Evolutionary conservation across 768 basidiomycete species (phyloP).

Genomic region (Pleurotus sapidus): DNA sequence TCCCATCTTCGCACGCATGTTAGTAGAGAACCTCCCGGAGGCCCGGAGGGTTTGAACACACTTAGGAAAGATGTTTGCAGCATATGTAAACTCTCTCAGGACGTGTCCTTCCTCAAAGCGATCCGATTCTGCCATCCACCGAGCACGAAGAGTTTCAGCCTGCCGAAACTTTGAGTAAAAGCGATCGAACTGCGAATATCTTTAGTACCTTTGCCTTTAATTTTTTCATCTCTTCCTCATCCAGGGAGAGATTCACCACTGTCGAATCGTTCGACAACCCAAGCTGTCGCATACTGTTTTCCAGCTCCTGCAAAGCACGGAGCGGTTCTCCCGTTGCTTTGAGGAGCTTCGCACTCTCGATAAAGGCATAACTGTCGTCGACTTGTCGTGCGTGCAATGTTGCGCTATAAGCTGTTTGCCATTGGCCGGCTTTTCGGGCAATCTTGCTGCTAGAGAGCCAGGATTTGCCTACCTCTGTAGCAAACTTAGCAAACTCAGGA

Average conservation of each 20-base stretch:
- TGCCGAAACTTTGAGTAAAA: constrained; percentile 21
- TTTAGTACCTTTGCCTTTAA: constrained; percentile 68
- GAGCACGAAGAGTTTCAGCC: constrained; percentile 79
- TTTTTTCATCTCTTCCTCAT: constrained; percentile 44
- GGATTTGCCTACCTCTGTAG: constrained; percentile 72
- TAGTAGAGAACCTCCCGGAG: background rate
- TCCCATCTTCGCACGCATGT: constrained; percentile 57
- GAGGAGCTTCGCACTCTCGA: constrained; percentile 87
- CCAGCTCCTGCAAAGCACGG: constrained; percentile 84
- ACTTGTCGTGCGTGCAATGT: constrained; percentile 84
- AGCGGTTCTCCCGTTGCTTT: constrained; percentile 77
- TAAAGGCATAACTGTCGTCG: constrained; percentile 71
- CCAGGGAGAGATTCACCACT: constrained; percentile 57
- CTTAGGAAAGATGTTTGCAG: constrained; percentile 49
- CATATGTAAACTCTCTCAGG: constrained; percentile 52
- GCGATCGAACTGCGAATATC: background rate
- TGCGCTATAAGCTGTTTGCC: constrained; percentile 96
- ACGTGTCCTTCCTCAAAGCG: constrained; percentile 70
- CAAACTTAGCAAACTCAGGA: constrained; percentile 30
- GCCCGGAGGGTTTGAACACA: constrained; percentile 19
- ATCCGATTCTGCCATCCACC: constrained; percentile 92
- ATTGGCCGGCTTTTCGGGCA: constrained; percentile 91
- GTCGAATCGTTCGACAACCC: constrained; percentile 43
- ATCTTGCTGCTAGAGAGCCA: constrained; percentile 97
- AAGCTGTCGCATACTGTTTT: constrained; percentile 60